Evolutionary conservation across 352 stramenopile genomes (phyloP).

Genomic region (Pythium scleroteichum): DNA sequence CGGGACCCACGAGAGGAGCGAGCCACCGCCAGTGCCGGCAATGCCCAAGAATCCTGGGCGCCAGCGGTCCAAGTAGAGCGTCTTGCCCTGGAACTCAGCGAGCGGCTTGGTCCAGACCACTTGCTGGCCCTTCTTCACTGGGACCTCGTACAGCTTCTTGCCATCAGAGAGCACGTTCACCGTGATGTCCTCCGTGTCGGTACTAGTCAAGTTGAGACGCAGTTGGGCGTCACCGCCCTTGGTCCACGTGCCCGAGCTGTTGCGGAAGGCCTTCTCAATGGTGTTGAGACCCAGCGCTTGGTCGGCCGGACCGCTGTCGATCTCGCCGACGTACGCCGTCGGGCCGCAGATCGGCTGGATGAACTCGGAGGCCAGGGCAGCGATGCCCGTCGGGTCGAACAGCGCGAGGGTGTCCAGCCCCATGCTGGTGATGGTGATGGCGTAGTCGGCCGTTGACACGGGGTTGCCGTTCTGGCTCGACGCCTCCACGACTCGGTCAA

Average conservation of each 20-base stretch:
- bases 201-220: constrained; percentile 40
- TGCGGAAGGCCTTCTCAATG: constrained; percentile 41
- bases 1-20: constrained; percentile 66
- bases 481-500: constrained; percentile 45
- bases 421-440: constrained; percentile 41
- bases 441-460: constrained; percentile 37
- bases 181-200: constrained; percentile 40
- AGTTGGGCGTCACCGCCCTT: constrained; percentile 39
- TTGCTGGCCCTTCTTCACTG: constrained; percentile 33
- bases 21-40: no score
- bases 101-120: constrained; percentile 41
- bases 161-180: constrained; percentile 59
- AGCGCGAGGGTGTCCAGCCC: constrained; percentile 41
- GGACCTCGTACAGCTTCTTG: constrained; percentile 39
- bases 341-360: constrained; percentile 59
- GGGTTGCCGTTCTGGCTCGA: constrained; percentile 38
- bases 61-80: constrained; percentile 72
- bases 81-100: constrained; percentile 43
- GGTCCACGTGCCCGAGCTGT: constrained; percentile 38
- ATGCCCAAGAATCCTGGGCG: constrained; percentile 52
- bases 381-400: constrained; percentile 45
- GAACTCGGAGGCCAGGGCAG: constrained; percentile 37
- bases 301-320: constrained; percentile 44
- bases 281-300: constrained; percentile 43
- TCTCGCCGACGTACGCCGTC: constrained; percentile 45